Percentiles rank a stretch among this genome's conserved stretches.
phyloP scores from a whole-genome alignment of 148 eudicot species.

The Rhododendron vialii region DNA sequence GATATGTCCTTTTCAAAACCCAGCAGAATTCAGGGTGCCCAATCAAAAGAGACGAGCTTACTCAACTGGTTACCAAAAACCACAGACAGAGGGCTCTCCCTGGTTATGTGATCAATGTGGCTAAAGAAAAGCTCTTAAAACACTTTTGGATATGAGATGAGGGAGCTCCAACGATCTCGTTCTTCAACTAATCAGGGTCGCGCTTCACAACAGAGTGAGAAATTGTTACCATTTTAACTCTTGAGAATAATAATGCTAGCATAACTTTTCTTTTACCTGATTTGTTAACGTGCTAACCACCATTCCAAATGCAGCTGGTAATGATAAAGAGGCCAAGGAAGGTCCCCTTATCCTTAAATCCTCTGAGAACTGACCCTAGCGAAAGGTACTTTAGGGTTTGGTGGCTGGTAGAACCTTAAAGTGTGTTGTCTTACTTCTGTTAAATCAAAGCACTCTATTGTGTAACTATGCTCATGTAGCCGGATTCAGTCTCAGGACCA shows the following conservation, averaged over 20 bases:
- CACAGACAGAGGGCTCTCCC: conserved; percentile 75
- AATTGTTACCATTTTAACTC: not conserved
- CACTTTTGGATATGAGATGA: conserved; percentile 84
- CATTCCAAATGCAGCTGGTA: not conserved
- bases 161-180: conserved; percentile 81
- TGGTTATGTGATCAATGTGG: conserved; percentile 72
- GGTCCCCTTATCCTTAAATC: not conserved
- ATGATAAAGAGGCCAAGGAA: not conserved
- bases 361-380: not conserved
- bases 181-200: conserved; percentile 49
- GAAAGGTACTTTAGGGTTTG: not conserved
- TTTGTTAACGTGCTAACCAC: not conserved
- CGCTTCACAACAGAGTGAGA: conserved; percentile 64
- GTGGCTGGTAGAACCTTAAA: not conserved
- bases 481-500: not conserved
- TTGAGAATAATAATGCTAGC: not conserved
- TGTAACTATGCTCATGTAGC: not conserved
- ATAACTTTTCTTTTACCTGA: not conserved
- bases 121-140: conserved; percentile 60
- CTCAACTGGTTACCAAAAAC: conserved; percentile 65
- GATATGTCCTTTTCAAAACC: conserved; percentile 76
- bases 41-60: conserved; percentile 78
- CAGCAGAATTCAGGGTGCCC: conserved; percentile 89
- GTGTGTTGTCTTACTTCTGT: not conserved
- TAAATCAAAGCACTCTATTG: not conserved